A percentile compares a stretch with the other conserved stretches of the same genome.
Conservation (phyloP, 2,329 filamentous ascomycete genomes). For the Fusarium globosum region DNA sequence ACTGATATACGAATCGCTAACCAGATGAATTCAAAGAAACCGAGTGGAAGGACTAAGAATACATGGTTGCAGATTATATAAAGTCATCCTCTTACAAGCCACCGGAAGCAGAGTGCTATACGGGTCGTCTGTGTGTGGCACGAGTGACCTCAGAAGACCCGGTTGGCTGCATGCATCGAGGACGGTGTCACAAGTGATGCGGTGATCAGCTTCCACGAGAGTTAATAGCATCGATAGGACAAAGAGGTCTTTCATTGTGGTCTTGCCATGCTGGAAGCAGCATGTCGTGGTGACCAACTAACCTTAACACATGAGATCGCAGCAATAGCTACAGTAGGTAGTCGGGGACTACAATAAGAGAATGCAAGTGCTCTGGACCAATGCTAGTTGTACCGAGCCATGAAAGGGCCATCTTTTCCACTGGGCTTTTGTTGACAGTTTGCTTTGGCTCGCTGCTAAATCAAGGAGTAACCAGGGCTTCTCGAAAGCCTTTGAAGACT, state of each 20-base stretch:
- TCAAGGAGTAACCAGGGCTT: not conserved
- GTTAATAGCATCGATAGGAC: not conserved
- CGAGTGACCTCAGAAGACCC: not conserved
- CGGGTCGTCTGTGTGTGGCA: conserved; percentile 10
- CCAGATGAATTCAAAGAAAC: not conserved
- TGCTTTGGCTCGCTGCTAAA: conserved; percentile 1
- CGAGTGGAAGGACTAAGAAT: not conserved
- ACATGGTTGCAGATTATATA: not conserved
- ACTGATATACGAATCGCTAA: not conserved
- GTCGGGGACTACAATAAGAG: not conserved
- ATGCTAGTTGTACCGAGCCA: not conserved
- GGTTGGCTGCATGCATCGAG: conserved; percentile 19
- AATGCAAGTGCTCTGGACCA: not conserved
- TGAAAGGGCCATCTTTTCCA: not conserved
- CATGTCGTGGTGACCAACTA: not conserved
- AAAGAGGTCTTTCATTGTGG: not conserved
- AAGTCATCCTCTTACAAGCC: not conserved
- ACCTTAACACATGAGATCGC: not conserved
- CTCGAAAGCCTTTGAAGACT: not conserved
- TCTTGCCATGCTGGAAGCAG: not conserved
- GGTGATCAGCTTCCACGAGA: not conserved
- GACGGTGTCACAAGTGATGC: not conserved
- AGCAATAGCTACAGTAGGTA: not conserved
- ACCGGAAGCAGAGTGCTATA: conserved; percentile 14
- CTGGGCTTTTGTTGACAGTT: not conserved